These are phyloP conservation scores for Solanum chilense DNA, from an alignment of 257 asterid species.

Conservation along the genomic window DNA sequence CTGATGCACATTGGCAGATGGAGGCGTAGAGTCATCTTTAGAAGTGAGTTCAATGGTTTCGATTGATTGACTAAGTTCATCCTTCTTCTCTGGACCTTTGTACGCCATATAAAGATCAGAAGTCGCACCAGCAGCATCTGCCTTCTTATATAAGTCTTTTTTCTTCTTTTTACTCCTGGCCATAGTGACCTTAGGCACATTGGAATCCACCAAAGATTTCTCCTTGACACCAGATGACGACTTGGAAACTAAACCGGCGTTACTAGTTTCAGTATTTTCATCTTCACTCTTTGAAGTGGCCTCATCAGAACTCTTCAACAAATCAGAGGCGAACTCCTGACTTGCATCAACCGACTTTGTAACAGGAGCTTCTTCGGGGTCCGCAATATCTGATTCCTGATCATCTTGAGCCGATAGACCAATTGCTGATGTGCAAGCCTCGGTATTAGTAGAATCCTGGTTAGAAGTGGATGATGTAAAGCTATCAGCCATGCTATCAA, in stretches of 20 bases:
- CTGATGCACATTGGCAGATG: constrained; percentile 19
- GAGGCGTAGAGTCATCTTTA: constrained; percentile 16
- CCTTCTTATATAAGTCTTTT: constrained; percentile 38
- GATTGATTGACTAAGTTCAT: constrained; percentile 25
- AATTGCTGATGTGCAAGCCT: constrained; percentile 5
- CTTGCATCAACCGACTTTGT: constrained; percentile 6
- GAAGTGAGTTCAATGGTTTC: constrained; percentile 24
- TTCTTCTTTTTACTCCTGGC: constrained; percentile 36
- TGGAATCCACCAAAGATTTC: constrained; percentile 37
- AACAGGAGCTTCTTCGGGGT: constrained; percentile 16
- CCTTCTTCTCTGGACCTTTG: constrained; percentile 86
- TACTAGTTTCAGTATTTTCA: constrained; percentile 18
- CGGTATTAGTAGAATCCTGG: constrained; percentile 1
- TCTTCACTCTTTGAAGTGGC: constrained; percentile 24
- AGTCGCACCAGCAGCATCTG: constrained; percentile 75
- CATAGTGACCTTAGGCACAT: constrained; percentile 24
- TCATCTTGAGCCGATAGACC: constrained; percentile 16
- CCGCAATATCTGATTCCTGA: not conserved
- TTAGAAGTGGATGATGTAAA: constrained; percentile 10
- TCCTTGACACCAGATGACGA: constrained; percentile 28
- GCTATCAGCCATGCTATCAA: constrained; percentile 15
- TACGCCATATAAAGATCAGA: constrained; percentile 87
- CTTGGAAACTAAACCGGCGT: constrained; percentile 14
- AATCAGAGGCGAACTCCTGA: constrained; percentile 16
- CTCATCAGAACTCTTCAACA: constrained; percentile 19